Evolutionary conservation across 2,329 filamentous ascomycete genomes (phyloP), one percentile per base, ranked within the genome.

Genomic region (Blumeriella jaapii): DNA sequence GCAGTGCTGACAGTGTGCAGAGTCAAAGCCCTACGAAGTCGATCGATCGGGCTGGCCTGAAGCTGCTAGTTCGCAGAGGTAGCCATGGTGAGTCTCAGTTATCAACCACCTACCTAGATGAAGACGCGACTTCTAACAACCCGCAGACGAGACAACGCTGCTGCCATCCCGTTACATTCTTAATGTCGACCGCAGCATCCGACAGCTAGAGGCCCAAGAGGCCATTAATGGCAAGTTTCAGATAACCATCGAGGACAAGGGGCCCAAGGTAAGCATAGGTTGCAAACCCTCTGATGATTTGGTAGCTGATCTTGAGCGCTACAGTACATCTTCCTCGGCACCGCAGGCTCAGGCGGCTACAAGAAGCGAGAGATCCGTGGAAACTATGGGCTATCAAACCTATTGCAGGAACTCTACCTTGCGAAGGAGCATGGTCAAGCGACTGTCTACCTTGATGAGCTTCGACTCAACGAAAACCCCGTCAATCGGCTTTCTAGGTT

Each of bases 321-420:
- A n/a, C 47, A 83, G 80, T 79, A 85, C 29, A 70, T 95, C 36
- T 79, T 82, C 23, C 65, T 96, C 23, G 82, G 85, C 45, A 95
- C 89, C 3, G 81, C 82, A 17, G 79, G 74, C 14, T 95, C 87
- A 22, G 84, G 82, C 48, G 89, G 87, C 26, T 75, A 82, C 63
- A 89, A 87, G 54, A 77, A 78, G 45, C 86, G 89, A 59, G 87
- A 96, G 55, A 74, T 98, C 43, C 82, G 89, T 46, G 91, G 91
- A 52, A 96, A 85, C 19, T 98, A 98, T 60, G 93, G 93, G 80
- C 72, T 98, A 40, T 94, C 89, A 44, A 98, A 96, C 57, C 74
- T 96, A 29, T 69, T 96, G 25, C 91, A 98, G 61, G 91, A 98
- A 61, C 71, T 98, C 47, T 91, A 82, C 1, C 70, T 96, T 48